Base-by-base conservation (phyloP, 1,284 basidiomycete species). In the Mycena sp. region DNA sequence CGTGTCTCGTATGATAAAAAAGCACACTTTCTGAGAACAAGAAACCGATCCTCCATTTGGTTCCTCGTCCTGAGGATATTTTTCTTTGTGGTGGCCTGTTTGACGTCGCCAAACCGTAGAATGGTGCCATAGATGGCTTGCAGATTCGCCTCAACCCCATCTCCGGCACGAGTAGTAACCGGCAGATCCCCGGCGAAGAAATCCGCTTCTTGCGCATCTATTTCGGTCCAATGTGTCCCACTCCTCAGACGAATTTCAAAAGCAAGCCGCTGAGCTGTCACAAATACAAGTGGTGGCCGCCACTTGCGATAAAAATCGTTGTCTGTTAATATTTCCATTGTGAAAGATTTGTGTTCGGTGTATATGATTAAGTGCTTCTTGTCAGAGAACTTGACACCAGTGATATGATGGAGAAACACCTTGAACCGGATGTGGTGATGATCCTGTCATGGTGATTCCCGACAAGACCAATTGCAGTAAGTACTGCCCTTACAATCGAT, bases 121-220 rank as follows among this genome's bases (percentile, higher is more conserved):
- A 51, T n/a, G 11, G 40, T 17, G 14, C 57, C 57, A 16, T 58
- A 58, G 11, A 51, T 45, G 4, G 48, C 49, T 1, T 23, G 40
- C 2, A 58, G 49, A 17, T 25, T 21, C 3, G 40, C 9, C 16
- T 58, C 12, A 3, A 23, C 1, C 19, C 28, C 21, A 25, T 51
- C 45, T 16, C 28, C 16, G 9, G 21, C 19, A 3, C 48, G 57
- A 12, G 25, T 49, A 7, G 41, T 41, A 4, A 19, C 57, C 1
- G 57, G 57, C 6, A 43, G 7, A 23, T 58, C 57, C 6, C 57
- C 57, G 4, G 49, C 57, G 14, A 58, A 58, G 30, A 44, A 43
- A 4, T 58, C 57, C 6, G 57, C 57, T n/a, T 58, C 57, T 23
- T 37, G 21, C 14, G 23, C 40, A 21, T 58, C 57, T 16, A 51